A percentile compares a stretch with the other conserved stretches of the same genome.
phyloP scores from a whole-genome alignment of 495 filamentous ascomycete genomes.

The Penicillium angulare region DNA sequence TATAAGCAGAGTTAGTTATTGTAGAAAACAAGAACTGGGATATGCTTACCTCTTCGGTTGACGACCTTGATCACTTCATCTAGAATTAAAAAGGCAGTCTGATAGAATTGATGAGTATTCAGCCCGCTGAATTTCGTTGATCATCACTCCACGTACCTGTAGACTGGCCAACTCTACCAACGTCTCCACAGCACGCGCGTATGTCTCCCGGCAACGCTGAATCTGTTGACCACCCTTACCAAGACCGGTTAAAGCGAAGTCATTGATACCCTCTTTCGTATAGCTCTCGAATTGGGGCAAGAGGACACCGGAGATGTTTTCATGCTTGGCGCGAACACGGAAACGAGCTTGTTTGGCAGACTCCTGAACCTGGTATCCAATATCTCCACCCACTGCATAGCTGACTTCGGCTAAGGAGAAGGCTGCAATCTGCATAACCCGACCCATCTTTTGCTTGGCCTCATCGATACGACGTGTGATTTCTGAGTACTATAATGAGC shows the following conservation, averaged over 20 bases:
- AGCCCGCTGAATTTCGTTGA: background rate
- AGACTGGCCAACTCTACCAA: constrained; percentile 94
- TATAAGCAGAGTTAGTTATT: constrained; percentile 34
- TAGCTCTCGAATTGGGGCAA: constrained; percentile 89
- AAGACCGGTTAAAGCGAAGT: constrained; percentile 93
- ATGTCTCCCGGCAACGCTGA: constrained; percentile 90
- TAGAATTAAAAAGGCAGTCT: constrained; percentile 96
- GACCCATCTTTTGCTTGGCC: constrained; percentile 98
- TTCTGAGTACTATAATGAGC: constrained; percentile 53
- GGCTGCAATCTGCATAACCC: constrained; percentile 98
- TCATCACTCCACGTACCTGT: constrained; percentile 56
- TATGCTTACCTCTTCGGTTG: constrained; percentile 76
- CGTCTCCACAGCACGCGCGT: constrained; percentile 94
- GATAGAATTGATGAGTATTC: constrained; percentile 5
- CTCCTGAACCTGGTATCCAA: constrained; percentile 96
- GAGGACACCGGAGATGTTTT: constrained; percentile 97
- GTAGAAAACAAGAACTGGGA: background rate
- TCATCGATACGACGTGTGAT: constrained; percentile 97
- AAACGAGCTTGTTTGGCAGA: constrained; percentile 90
- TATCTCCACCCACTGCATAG: constrained; percentile 94
- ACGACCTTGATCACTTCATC: constrained; percentile 99
- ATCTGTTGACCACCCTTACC: constrained; percentile 98
- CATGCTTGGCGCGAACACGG: constrained; percentile 87
- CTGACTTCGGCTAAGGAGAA: constrained; percentile 98
- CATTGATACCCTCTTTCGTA: constrained; percentile 79